Percentiles rank a stretch among this genome's conserved stretches.
phyloP scores from a whole-genome alignment of 2,329 filamentous ascomycete genomes.

The Trichoderma sp. region DNA sequence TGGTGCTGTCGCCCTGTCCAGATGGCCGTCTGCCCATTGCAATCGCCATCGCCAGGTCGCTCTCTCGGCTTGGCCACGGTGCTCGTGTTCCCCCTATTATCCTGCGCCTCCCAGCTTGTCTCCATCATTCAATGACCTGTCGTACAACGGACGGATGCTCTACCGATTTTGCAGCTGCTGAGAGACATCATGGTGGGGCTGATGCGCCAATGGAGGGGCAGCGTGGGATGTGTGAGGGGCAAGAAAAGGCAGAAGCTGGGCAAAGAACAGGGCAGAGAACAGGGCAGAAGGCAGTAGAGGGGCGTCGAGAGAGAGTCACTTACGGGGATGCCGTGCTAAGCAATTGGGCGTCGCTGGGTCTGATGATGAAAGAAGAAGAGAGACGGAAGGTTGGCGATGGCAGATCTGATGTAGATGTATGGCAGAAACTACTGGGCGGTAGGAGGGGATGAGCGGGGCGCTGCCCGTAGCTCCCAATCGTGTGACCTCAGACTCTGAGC shows the following conservation, averaged over 20 bases:
- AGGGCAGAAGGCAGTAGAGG: too few species aligned
- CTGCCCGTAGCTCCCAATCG: background rate
- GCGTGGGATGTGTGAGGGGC: constrained; percentile 11
- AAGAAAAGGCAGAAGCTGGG: too few species aligned
- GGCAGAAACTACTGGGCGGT: constrained; percentile 6
- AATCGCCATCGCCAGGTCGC: background rate
- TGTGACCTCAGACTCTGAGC: constrained; percentile 14
- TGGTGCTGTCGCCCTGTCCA: background rate
- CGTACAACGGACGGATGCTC: background rate
- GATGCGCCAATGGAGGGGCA: constrained; percentile 16
- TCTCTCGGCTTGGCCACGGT: background rate
- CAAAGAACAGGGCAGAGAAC: background rate
- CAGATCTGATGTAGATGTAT: background rate
- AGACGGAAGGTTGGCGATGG: background rate
- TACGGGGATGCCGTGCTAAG: background rate
- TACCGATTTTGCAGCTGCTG: background rate
- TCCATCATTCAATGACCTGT: background rate
- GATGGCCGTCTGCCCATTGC: background rate
- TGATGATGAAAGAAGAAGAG: background rate
- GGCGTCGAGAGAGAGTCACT: background rate
- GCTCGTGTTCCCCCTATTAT: background rate
- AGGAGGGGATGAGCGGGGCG: background rate
- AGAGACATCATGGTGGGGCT: constrained; percentile 13
- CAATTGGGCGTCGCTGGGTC: background rate
- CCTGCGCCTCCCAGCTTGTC: background rate